Percentiles rank a stretch among this genome's conserved stretches.
phyloP scores from a whole-genome alignment of 768 basidiomycete genomes.

The Candolleomyces efflorescens region DNA sequence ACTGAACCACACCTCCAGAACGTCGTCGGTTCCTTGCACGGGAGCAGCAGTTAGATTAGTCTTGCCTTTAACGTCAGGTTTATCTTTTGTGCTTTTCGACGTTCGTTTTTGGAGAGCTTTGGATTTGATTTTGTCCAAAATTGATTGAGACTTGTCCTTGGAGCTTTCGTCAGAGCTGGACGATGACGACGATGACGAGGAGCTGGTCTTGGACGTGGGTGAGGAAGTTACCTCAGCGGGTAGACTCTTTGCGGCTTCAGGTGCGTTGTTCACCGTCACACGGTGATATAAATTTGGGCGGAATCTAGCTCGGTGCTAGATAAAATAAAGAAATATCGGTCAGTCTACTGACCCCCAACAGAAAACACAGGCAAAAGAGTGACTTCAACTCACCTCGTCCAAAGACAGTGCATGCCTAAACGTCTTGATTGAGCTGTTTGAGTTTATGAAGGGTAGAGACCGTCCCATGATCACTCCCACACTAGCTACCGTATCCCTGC shows the following conservation, averaged over 20 bases:
- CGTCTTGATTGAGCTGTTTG: conserved; percentile 60
- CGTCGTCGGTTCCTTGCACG: conserved; percentile 32
- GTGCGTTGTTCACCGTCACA: conserved; percentile 4
- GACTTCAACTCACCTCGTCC: conserved; percentile 53
- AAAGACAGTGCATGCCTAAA: conserved; percentile 78
- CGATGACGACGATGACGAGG: too few relatives aligned
- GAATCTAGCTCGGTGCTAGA: conserved; percentile 61
- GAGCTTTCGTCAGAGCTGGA: too few relatives aligned
- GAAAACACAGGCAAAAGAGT: background rate
- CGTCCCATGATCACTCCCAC: conserved; percentile 62
- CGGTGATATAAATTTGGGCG: conserved; percentile 60
- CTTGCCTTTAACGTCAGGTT: conserved; percentile 4
- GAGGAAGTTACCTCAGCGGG: too few relatives aligned
- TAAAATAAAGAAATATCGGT: background rate
- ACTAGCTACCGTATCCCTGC: conserved; percentile 79
- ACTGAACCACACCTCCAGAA: conserved; percentile 78
- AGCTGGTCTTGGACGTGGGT: too few relatives aligned
- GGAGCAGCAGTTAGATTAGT: conserved; percentile 10
- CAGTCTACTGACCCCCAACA: background rate
- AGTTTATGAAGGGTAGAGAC: conserved; percentile 62
- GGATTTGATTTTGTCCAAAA: background rate
- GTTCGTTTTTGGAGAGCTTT: conserved; percentile 10
- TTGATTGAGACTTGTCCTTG: too few relatives aligned
- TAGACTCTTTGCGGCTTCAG: too few relatives aligned
- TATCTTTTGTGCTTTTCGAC: background rate